Evolutionary conservation across 495 filamentous ascomycete genomes (phyloP), one percentile per base, ranked within the genome.

Genomic region (Xylaria intraflava): DNA sequence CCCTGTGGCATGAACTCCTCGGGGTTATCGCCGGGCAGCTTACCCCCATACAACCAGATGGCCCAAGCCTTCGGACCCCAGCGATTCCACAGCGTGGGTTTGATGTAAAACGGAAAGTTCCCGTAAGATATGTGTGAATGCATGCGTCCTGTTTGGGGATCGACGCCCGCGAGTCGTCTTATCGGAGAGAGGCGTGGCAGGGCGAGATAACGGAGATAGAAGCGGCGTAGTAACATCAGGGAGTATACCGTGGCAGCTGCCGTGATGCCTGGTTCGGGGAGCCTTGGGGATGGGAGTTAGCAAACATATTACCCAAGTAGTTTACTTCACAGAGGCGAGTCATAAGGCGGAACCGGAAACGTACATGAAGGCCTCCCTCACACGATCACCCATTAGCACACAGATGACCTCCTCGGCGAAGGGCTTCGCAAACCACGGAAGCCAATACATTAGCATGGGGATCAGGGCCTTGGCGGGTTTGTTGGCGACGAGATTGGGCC

Each of bases 291-390:
- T 11, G 11, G 33, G 11, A 33, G 36, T 17, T 3, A 29, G 11
- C 14, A 10, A 5, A 1, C 17, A n/a, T 2, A 20, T 14, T 6
- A 20, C 19, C 6, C 1, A 41, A 9, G n/a, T 35, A 24, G 36
- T 23, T n/a, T n/a, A n/a, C n/a, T n/a, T n/a, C n/a, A 5, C 14
- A 23, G 26, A 17, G 36, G 36, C 17, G 6, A 11, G 35, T 30
- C 20, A 14, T 0, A 10, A 14, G 47, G 16, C 26, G 35, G n/a
- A 17, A 27, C 14, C 11, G 10, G 8, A 12, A 23, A 68, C 79
- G 69, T 66, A 85, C 82, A 80, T 61, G 79, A 88, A 87, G 3
- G 84, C 82, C 38, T 68, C 76, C 9, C 85, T 69, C 45, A 86
- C 62, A 16, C 83, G 72, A 26, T 81, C 78, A 49, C 84, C 83